Percentiles rank a stretch among this genome's conserved stretches.
Evolutionary conservation across 2,329 filamentous ascomycete genomes (phyloP).

Genomic region (Paraconiothyrium brasiliense): DNA sequence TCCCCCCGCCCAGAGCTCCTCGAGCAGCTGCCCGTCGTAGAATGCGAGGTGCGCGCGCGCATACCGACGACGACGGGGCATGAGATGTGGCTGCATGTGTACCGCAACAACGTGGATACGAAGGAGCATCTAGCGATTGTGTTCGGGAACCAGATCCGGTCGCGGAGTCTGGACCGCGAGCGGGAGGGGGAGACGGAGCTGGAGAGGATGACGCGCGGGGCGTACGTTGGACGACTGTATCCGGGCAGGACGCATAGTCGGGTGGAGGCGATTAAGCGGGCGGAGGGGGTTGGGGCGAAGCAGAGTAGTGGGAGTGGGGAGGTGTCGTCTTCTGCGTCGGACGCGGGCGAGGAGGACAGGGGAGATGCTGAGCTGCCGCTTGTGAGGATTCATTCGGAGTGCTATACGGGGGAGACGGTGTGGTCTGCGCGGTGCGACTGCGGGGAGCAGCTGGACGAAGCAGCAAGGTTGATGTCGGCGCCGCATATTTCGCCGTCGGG

Average conservation of each 20-base stretch:
- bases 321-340: slow-evolving; percentile 31
- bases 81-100: slow-evolving; percentile 97
- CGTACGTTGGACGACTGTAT: slow-evolving; percentile 87
- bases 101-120: slow-evolving; percentile 89
- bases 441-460: slow-evolving; percentile 96
- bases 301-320: slow-evolving; percentile 20
- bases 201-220: slow-evolving; percentile 92
- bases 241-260: slow-evolving; percentile 84
- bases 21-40: slow-evolving; percentile 80
- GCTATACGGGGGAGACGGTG: slow-evolving; percentile 97
- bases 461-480: slow-evolving; percentile 88
- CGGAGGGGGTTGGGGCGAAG: slow-evolving; percentile 42
- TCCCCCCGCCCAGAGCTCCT: slow-evolving; percentile 75
- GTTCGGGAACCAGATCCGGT: slow-evolving; percentile 86
- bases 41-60: slow-evolving; percentile 91
- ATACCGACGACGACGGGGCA: slow-evolving; percentile 92
- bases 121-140: slow-evolving; percentile 98
- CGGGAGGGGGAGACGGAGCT: slow-evolving; percentile 82
- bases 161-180: slow-evolving; percentile 73
- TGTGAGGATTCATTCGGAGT: slow-evolving; percentile 96
- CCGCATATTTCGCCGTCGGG: slow-evolving; percentile 68
- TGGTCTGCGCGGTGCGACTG: slow-evolving; percentile 99
- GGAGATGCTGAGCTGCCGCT: slow-evolving; percentile 67
- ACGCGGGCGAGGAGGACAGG: slow-evolving; percentile 41
- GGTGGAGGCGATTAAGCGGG: slow-evolving; percentile 61